phyloP scores from a whole-genome alignment of 306 rosid species.

The Lotus japonicus region DNA sequence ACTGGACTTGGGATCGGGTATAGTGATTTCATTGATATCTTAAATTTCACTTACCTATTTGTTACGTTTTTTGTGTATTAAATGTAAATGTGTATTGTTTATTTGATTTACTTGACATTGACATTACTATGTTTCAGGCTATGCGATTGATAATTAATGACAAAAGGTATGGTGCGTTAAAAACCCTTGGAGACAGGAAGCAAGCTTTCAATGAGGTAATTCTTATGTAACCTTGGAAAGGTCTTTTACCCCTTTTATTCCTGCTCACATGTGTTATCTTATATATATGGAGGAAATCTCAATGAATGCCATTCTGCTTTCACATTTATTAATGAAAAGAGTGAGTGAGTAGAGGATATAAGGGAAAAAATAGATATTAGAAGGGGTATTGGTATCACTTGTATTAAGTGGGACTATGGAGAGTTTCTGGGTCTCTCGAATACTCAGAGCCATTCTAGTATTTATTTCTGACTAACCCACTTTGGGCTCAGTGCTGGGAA shows the following conservation, averaged over 20 bases:
- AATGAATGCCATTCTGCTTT: neutral
- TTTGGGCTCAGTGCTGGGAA: too few species aligned
- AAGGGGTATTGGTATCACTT: too few species aligned
- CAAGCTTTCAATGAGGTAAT: constrained; percentile 91
- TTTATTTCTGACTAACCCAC: too few species aligned
- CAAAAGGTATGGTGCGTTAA: constrained; percentile 80
- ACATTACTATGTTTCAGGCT: constrained; percentile 43
- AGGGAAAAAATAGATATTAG: too few species aligned
- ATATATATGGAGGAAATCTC: neutral
- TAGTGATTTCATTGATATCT: constrained; percentile 17
- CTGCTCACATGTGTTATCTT: neutral
- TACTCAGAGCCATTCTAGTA: too few species aligned
- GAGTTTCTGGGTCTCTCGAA: too few species aligned
- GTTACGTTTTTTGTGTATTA: neutral
- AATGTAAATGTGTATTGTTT: constrained; percentile 9
- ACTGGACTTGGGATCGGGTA: constrained; percentile 99
- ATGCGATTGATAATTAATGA: constrained; percentile 89
- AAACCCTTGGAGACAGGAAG: constrained; percentile 91
- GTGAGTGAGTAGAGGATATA: too few species aligned
- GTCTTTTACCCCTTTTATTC: neutral
- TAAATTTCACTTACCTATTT: neutral
- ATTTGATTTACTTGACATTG: constrained; percentile 21
- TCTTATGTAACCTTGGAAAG: constrained; percentile 14
- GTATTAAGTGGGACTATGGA: too few species aligned
- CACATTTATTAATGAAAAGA: neutral